Base-by-base conservation (phyloP, 805 yeast species). In the Candida takata region DNA sequence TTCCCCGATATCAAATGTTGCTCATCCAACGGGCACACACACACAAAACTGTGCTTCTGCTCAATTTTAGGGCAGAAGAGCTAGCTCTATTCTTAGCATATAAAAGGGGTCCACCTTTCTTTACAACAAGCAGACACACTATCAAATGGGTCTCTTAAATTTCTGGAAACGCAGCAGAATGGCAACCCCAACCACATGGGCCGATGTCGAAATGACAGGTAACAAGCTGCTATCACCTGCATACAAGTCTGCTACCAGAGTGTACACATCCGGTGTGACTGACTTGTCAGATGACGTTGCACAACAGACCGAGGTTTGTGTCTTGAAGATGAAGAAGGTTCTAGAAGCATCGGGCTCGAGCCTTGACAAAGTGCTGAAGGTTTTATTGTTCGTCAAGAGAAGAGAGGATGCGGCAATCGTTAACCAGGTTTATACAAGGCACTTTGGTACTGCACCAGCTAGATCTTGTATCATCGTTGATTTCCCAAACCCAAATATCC, bases 391-490 rank as follows among this genome's bases (percentile, higher is more conserved):
- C 49, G 63, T 74, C 35, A 56, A 63, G 23, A 63, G 71, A 44
- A 59, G 64, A 18, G 52, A 58, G 21, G 65, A 69, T 44, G 65
- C 69, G n/a, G 49, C 63, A 6, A 53, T 47, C 18, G 62, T 74
- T 45, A 74, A 73, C 54, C 49, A 59, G 33, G 61, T 72, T 28
- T 74, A 73, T 50, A 58, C 57, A 16, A 60, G 65, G 43, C 58
- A 62, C 47, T 69, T 74, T 58, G 62, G 65, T 3, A 57, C 61
- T 32, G 60, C 62, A 42, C 80, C 80, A 15, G 74, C 74, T 11
- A 65, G 80, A 60, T 64, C 71, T 32, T 70, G 77, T 50, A 60
- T 74, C 26, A 60, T 70, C 35, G 77, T 69, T 25, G 66, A 60
- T 6, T 73, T 74, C 58, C 75, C 75, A 47, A 67, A 71, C 50